Percentiles rank a stretch among this genome's conserved stretches.
Conservation (phyloP, 2,329 filamentous ascomycete species). For the Ophiosphaerella korrae region DNA sequence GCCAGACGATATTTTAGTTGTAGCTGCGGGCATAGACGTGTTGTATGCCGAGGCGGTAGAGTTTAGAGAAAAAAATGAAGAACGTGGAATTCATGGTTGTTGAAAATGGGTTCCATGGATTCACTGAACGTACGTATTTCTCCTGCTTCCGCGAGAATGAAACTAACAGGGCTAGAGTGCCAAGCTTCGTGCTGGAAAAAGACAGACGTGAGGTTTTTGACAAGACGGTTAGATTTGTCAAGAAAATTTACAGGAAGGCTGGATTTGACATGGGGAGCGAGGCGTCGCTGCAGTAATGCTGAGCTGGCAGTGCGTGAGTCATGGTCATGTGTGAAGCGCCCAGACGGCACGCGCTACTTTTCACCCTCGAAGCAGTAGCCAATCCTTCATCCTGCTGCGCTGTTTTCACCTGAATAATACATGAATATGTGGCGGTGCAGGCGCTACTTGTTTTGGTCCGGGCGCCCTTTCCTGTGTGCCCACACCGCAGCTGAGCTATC, state of each 20-base stretch:
- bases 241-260: constrained; percentile 12
- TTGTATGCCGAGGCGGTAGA: constrained; percentile 48
- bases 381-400: too few species aligned
- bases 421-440: too few species aligned
- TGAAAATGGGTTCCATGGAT: constrained; percentile 41
- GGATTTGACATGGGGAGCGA: constrained; percentile 5
- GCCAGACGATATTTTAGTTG: constrained; percentile 48
- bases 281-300: too few species aligned
- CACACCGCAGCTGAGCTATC: too few species aligned
- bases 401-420: too few species aligned
- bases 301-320: too few species aligned
- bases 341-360: too few species aligned
- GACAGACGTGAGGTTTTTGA: constrained; percentile 21
- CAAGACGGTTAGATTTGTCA: constrained; percentile 15
- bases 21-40: constrained; percentile 51
- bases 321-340: too few species aligned
- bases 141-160: not conserved
- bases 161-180: constrained; percentile 12
- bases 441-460: too few species aligned
- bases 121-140: constrained; percentile 28
- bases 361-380: too few species aligned
- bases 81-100: constrained; percentile 30
- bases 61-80: constrained; percentile 36
- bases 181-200: constrained; percentile 16
- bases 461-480: too few species aligned